Conservation (phyloP, 441 rosid genomes). For the Euphorbia schlechtendalii region DNA sequence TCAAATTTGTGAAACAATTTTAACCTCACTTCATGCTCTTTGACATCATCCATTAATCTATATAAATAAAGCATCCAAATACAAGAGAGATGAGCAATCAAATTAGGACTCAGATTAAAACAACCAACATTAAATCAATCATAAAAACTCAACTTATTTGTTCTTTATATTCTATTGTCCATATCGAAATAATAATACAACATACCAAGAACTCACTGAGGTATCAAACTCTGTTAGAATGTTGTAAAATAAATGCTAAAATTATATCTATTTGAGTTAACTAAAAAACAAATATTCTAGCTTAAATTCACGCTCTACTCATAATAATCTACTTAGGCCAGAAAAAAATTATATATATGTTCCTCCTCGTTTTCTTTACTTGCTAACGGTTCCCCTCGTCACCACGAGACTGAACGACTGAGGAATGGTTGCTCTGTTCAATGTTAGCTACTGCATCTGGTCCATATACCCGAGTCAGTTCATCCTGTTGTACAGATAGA, state of each 20-base stretch:
- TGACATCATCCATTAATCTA: too few relatives aligned
- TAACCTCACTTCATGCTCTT: too few relatives aligned
- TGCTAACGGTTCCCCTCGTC: slow-evolving; percentile 38
- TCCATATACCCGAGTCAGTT: slow-evolving; percentile 57
- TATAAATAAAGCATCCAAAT: too few relatives aligned
- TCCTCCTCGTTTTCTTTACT: too few relatives aligned
- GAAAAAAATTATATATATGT: slow-evolving; percentile 6
- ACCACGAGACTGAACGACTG: slow-evolving; percentile 29
- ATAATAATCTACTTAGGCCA: slow-evolving; percentile 15
- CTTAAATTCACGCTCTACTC: slow-evolving; percentile 12
- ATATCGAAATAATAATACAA: slow-evolving; percentile 18
- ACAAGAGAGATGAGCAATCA: too few relatives aligned
- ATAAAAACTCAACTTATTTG: too few relatives aligned
- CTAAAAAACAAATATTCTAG: slow-evolving; percentile 26
- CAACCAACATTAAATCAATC: too few relatives aligned
- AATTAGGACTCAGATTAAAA: too few relatives aligned
- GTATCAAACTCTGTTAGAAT: slow-evolving; percentile 13
- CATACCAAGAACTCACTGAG: slow-evolving; percentile 7
- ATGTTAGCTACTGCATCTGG: slow-evolving; percentile 68
- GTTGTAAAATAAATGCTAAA: slow-evolving; percentile 20
- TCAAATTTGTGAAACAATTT: too few relatives aligned
- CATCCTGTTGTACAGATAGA: slow-evolving; percentile 49
- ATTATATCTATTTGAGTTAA: slow-evolving; percentile 24
- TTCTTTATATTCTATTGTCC: neutral
- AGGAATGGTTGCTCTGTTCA: slow-evolving; percentile 35